Conservation (phyloP, 1,139 yeast species). For the Scheffersomyces cryptocercus region DNA sequence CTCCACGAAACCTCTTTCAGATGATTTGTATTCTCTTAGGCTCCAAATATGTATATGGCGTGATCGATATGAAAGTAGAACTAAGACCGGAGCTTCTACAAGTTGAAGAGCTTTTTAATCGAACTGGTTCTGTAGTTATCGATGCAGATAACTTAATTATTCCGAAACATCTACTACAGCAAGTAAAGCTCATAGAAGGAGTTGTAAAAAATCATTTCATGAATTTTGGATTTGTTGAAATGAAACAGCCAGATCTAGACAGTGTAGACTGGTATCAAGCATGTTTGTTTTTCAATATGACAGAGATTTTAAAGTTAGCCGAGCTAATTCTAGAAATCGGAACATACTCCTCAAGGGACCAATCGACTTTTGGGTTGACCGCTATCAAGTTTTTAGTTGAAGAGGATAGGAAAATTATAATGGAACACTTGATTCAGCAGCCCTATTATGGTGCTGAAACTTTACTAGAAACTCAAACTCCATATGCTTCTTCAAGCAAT, state of each 20-base stretch:
- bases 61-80: no score
- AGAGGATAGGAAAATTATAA: no score
- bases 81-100: no score
- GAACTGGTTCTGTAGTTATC: no score
- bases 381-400: constrained; percentile 1
- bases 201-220: constrained; percentile 14
- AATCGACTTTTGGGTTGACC: constrained; percentile 21
- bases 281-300: constrained; percentile 16
- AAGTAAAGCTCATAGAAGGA: constrained; percentile 13
- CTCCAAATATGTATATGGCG: no score
- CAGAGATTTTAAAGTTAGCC: constrained; percentile 17
- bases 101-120: no score
- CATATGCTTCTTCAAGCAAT: no score
- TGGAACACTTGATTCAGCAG: no score
- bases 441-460: no score
- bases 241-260: background rate
- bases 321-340: constrained; percentile 21
- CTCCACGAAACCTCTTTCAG: constrained; percentile 15
- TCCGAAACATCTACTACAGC: constrained; percentile 10
- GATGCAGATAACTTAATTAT: constrained; percentile 2
- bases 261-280: constrained; percentile 9
- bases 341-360: constrained; percentile 17
- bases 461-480: no score
- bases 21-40: constrained; percentile 13
- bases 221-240: constrained; percentile 1